These are phyloP conservation scores for Fusarium bulbicola DNA, from an alignment of 2,329 filamentous ascomycete genomes.

Conservation along the genomic window DNA sequence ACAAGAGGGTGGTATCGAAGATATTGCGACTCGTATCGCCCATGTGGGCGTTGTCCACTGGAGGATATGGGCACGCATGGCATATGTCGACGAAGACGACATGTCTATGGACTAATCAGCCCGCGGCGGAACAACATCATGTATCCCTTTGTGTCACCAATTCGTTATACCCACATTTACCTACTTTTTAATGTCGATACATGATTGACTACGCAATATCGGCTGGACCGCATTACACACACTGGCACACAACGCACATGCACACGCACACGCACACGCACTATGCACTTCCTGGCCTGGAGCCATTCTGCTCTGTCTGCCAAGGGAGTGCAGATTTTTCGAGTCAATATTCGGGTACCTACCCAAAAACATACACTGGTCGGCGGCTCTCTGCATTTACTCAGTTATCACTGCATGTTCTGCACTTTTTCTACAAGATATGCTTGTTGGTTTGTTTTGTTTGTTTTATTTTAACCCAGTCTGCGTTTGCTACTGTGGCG, in stretches of 20 bases:
- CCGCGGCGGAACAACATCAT: background rate
- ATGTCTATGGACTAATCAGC: conserved; percentile 45
- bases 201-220: conserved; percentile 12
- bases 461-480: background rate
- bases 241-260: background rate
- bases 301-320: background rate
- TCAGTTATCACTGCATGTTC: conserved; percentile 8
- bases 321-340: background rate
- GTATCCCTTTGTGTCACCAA: conserved; percentile 22
- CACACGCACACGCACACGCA: background rate
- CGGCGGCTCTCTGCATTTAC: conserved; percentile 26
- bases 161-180: conserved; percentile 29
- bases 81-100: conserved; percentile 65
- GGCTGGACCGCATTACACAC: conserved; percentile 31
- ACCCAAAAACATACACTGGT: conserved; percentile 22
- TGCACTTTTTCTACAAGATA: background rate
- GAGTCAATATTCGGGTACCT: conserved; percentile 1
- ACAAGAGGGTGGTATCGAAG: conserved; percentile 65
- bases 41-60: conserved; percentile 89
- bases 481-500: conserved; percentile 7
- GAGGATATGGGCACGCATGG: conserved; percentile 84
- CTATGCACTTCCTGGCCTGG: background rate
- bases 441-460: background rate
- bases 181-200: conserved; percentile 37
- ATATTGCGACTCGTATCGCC: conserved; percentile 80